phyloP scores from a whole-genome alignment of 345 rosid genomes.

The Salix brachista region DNA sequence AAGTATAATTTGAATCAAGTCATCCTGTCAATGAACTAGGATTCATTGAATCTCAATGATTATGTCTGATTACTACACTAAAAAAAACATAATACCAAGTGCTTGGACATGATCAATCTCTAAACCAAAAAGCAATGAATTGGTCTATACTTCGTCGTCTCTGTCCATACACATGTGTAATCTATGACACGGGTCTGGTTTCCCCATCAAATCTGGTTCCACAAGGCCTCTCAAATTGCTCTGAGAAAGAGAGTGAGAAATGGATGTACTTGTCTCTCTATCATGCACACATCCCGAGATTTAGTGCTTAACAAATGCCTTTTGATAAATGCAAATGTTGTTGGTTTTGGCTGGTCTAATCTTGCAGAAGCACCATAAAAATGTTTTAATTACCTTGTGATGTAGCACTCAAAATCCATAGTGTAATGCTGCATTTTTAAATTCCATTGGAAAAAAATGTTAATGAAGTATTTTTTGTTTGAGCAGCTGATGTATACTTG shows the following conservation, averaged over 20 bases:
- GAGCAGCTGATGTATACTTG: background rate
- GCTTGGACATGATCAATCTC: too few relatives aligned
- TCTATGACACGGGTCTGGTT: too few relatives aligned
- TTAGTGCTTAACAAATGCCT: background rate
- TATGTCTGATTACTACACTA: too few relatives aligned
- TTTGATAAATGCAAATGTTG: background rate
- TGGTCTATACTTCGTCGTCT: too few relatives aligned
- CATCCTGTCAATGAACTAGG: too few relatives aligned
- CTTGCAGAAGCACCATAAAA: background rate
- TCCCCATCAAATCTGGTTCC: background rate
- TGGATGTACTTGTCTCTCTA: background rate
- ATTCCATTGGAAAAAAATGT: background rate
- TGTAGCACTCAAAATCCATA: background rate
- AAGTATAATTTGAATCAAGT: too few relatives aligned
- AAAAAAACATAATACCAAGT: too few relatives aligned
- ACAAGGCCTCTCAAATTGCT: background rate
- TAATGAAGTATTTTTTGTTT: background rate
- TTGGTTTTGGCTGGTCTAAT: constrained; percentile 2
- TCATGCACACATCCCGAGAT: background rate
- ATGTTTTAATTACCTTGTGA: background rate
- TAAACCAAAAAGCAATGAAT: too few relatives aligned
- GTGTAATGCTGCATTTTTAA: background rate
- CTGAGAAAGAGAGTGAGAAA: background rate
- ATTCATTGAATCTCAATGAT: too few relatives aligned
- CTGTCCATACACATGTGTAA: too few relatives aligned